Evolutionary conservation across 805 yeast species (phyloP).

Genomic region (Metahyphopichia silvanorum): DNA sequence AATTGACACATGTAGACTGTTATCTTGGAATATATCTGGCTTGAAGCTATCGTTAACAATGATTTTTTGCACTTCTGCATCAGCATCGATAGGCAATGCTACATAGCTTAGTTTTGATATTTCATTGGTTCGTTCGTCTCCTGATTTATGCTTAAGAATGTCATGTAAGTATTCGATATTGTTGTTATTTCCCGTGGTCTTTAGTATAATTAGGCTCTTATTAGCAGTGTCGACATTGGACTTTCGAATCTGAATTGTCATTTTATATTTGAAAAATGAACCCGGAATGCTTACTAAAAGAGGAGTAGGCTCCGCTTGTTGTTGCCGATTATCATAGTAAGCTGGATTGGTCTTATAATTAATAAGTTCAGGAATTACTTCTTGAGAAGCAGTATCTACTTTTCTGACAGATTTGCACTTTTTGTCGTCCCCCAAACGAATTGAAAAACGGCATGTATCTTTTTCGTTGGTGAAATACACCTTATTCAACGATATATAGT

Average conservation of each 20-base stretch:
- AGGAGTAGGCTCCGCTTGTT: constrained; percentile 16
- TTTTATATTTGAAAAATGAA: constrained; percentile 19
- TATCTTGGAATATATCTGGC: constrained; percentile 9
- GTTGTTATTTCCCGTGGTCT: constrained; percentile 17
- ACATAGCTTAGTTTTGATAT: constrained; percentile 26
- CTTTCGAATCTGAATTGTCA: constrained; percentile 23
- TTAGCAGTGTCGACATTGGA: neutral
- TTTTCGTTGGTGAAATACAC: constrained; percentile 23
- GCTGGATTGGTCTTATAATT: constrained; percentile 24
- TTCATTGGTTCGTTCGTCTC: constrained; percentile 12
- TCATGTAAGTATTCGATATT: constrained; percentile 8
- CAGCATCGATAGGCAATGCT: constrained; percentile 22
- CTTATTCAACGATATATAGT: constrained; percentile 16
- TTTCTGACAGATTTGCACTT: constrained; percentile 17
- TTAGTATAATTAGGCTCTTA: constrained; percentile 29
- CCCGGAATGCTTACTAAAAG: constrained; percentile 27
- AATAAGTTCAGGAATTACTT: constrained; percentile 11
- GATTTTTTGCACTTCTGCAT: constrained; percentile 16
- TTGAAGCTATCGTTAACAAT: constrained; percentile 26
- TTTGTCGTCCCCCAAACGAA: constrained; percentile 14
- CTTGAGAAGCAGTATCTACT: constrained; percentile 11
- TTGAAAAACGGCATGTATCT: constrained; percentile 18
- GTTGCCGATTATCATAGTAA: neutral
- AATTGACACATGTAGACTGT: constrained; percentile 18
- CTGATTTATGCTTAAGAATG: neutral